These are phyloP conservation scores for Gossypium herbaceum DNA, from an alignment of 345 rosid genomes.

Conservation along the genomic window DNA sequence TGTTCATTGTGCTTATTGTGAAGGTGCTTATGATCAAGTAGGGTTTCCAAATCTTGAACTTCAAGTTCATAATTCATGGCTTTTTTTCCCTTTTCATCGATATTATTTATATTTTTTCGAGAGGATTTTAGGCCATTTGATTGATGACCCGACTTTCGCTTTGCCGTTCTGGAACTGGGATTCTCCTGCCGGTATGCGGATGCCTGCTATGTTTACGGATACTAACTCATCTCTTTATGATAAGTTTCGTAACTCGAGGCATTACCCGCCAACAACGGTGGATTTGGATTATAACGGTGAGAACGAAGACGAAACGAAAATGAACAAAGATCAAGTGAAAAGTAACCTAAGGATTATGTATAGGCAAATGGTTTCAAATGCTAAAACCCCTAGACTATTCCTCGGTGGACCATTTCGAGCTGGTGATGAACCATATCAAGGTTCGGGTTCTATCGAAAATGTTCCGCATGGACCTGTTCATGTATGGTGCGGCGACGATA, in stretches of 20 bases:
- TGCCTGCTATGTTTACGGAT: conserved; percentile 41
- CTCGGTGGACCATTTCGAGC: conserved; percentile 44
- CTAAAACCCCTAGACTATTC: conserved; percentile 41
- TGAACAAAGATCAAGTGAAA: conserved; percentile 21
- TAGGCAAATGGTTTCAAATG: conserved; percentile 51
- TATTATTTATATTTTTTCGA: conserved; percentile 49
- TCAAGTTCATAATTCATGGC: conserved; percentile 55
- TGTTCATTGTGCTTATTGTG: conserved; percentile 66
- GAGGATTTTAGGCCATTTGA: conserved; percentile 48
- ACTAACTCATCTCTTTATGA: conserved; percentile 39
- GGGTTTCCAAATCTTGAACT: conserved; percentile 48
- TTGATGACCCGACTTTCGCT: conserved; percentile 51
- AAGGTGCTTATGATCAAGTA: conserved; percentile 47
- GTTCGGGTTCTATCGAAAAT: conserved; percentile 49
- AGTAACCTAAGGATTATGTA: conserved; percentile 55
- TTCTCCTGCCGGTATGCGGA: conserved; percentile 46
- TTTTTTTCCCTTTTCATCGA: conserved; percentile 61
- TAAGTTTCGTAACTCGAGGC: conserved; percentile 27
- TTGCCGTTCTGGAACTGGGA: conserved; percentile 72
- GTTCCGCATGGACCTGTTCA: conserved; percentile 52
- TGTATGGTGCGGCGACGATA: conserved; percentile 46
- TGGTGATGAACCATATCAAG: conserved; percentile 46
- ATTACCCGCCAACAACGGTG: conserved; percentile 32
- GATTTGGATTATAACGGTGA: conserved; percentile 44
- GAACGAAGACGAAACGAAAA: conserved; percentile 15